Percentiles rank a stretch among this genome's conserved stretches.
phyloP scores from a whole-genome alignment of 2,329 filamentous ascomycete species.

The Penicillium digitatum region DNA sequence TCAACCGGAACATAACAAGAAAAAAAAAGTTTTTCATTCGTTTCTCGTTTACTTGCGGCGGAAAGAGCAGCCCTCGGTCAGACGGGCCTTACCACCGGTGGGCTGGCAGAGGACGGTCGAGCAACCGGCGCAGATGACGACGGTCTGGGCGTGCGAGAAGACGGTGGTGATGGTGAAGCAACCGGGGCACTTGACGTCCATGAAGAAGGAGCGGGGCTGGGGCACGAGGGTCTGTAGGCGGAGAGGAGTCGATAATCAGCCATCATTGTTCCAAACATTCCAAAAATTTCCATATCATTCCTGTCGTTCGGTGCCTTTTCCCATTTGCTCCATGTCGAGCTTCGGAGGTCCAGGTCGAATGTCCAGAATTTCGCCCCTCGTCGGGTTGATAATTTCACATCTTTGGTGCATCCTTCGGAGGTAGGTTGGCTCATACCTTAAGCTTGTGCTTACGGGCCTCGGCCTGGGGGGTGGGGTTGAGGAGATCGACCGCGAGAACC shows the following conservation, averaged over 20 bases:
- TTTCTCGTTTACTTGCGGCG: conserved; percentile 81
- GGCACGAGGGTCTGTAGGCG: conserved; percentile 79
- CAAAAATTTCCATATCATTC: background rate
- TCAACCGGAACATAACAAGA: conserved; percentile 27
- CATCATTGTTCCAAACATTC: conserved; percentile 3
- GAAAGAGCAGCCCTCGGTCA: conserved; percentile 99
- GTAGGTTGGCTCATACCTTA: conserved; percentile 66
- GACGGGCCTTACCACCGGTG: conserved; percentile 96
- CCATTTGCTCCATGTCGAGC: conserved; percentile 3
- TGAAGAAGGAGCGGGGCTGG: conserved; percentile 98
- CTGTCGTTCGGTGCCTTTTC: background rate
- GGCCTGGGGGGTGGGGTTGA: conserved; percentile 96
- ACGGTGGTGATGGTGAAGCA: conserved; percentile 99
- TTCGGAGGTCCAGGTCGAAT: conserved; percentile 6
- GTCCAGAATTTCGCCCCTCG: background rate
- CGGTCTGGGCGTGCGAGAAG: conserved; percentile 99
- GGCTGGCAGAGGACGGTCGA: conserved; percentile 99
- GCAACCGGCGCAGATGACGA: conserved; percentile 99
- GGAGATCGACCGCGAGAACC: conserved; percentile 99
- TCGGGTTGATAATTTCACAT: conserved; percentile 8
- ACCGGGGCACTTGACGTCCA: conserved; percentile 99
- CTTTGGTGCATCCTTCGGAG: conserved; percentile 7
- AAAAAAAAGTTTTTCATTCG: conserved; percentile 27
- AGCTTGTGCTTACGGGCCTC: conserved; percentile 99
- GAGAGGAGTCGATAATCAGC: conserved; percentile 6